Conservation (phyloP, 2,329 filamentous ascomycete species). For the Gliomastix tumulicola region DNA sequence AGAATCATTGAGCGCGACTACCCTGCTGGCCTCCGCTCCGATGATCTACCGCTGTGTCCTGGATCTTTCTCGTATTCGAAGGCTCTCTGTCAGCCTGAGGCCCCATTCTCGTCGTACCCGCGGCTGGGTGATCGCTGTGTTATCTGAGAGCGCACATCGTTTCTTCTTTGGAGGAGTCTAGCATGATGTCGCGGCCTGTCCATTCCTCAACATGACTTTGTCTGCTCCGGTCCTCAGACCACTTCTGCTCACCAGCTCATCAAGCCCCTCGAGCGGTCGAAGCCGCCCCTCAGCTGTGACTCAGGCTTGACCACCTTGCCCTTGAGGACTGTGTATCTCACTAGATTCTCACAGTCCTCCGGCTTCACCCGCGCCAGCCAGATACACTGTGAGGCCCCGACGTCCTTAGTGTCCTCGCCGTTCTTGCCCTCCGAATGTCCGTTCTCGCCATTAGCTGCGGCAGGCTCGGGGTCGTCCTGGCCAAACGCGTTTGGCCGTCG, state of each 20-base stretch:
- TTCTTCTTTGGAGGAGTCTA: no score
- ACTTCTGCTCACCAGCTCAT: slow-evolving; percentile 73
- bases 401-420: slow-evolving; percentile 14
- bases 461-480: slow-evolving; percentile 31
- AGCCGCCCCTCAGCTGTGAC: slow-evolving; percentile 79
- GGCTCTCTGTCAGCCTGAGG: no score
- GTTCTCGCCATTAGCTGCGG: slow-evolving; percentile 9
- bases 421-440: slow-evolving; percentile 18
- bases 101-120: no score
- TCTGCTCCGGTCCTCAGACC: no score
- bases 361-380: slow-evolving; percentile 83
- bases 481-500: slow-evolving; percentile 55
- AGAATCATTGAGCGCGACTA: no score
- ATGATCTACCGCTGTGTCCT: no score
- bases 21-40: no score
- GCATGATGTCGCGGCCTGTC: no score
- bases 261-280: slow-evolving; percentile 73
- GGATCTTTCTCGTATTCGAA: no score
- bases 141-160: no score
- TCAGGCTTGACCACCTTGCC: slow-evolving; percentile 92
- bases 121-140: no score
- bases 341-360: slow-evolving; percentile 88
- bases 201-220: no score
- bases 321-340: slow-evolving; percentile 82
- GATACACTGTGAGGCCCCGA: slow-evolving; percentile 78